Evolutionary conservation across 2,329 filamentous ascomycete species (phyloP).

Genomic region (Colletotrichum sojae): DNA sequence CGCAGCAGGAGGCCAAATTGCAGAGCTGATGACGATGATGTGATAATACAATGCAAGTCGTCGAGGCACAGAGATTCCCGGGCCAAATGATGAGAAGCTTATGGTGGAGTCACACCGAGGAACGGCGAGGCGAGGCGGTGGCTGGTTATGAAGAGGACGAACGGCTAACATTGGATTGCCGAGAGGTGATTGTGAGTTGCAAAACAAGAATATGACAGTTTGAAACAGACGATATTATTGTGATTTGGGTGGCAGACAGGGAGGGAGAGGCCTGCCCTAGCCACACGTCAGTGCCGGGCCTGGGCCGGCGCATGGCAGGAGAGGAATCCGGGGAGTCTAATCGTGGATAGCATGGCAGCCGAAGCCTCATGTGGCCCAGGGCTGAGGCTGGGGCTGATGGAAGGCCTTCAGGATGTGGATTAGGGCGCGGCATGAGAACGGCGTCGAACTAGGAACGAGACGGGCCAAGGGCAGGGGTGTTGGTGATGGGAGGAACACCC

Average conservation of each 20-base stretch:
- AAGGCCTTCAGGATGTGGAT: constrained; percentile 10
- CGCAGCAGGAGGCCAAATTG: constrained; percentile 6
- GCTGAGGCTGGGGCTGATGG: constrained; percentile 38
- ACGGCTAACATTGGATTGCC: background rate
- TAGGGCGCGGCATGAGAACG: background rate
- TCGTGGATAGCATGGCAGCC: constrained; percentile 1
- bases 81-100: constrained; percentile 4
- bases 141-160: constrained; percentile 1
- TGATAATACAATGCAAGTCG: constrained; percentile 15
- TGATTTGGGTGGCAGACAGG: background rate
- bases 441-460: constrained; percentile 8
- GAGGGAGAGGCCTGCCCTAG: constrained; percentile 6
- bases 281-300: constrained; percentile 1
- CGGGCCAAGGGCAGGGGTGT: background rate
- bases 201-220: constrained; percentile 11
- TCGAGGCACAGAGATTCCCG: constrained; percentile 1
- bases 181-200: constrained; percentile 2
- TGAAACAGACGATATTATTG: background rate
- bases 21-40: constrained; percentile 18
- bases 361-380: constrained; percentile 10
- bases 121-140: background rate
- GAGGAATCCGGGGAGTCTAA: background rate
- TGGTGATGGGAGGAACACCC: constrained; percentile 4
- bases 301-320: background rate
- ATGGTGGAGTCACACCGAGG: constrained; percentile 5